phyloP scores from a whole-genome alignment of 2,329 filamentous ascomycete genomes.

The Fusarium siculi region DNA sequence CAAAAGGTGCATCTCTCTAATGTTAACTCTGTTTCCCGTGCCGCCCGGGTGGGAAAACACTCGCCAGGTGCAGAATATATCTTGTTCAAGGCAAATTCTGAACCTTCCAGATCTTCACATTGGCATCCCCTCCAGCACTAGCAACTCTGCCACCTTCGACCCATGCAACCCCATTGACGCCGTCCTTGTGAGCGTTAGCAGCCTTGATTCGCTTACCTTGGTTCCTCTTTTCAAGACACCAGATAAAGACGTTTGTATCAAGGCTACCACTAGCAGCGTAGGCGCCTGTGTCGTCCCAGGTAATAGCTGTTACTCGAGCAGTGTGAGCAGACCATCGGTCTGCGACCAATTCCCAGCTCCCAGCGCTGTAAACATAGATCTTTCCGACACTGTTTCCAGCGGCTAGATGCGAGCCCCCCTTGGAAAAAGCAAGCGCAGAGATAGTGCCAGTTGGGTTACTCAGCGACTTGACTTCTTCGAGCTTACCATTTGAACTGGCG shows the following conservation, averaged over 20 bases:
- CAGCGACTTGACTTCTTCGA: constrained; percentile 67
- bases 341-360: constrained; percentile 75
- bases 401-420: constrained; percentile 79
- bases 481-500: constrained; percentile 63
- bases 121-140: constrained; percentile 86
- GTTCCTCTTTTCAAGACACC: constrained; percentile 81
- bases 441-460: constrained; percentile 77
- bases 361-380: constrained; percentile 79
- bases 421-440: constrained; percentile 85
- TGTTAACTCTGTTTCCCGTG: constrained; percentile 7
- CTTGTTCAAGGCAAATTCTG: constrained; percentile 48
- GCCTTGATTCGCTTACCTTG: constrained; percentile 87
- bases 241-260: constrained; percentile 92
- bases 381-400: constrained; percentile 87
- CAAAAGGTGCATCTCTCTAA: constrained; percentile 19
- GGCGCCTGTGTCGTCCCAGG: constrained; percentile 82
- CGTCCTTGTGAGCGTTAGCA: constrained; percentile 93
- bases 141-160: constrained; percentile 75
- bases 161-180: constrained; percentile 90
- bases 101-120: constrained; percentile 84
- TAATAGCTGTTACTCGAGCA: constrained; percentile 65
- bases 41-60: constrained; percentile 8
- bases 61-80: constrained; percentile 15
- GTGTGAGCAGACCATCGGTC: constrained; percentile 76
- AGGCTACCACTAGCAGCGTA: constrained; percentile 86